phyloP scores from a whole-genome alignment of 768 basidiomycete genomes.

The Tricholoma hemisulphureum region DNA sequence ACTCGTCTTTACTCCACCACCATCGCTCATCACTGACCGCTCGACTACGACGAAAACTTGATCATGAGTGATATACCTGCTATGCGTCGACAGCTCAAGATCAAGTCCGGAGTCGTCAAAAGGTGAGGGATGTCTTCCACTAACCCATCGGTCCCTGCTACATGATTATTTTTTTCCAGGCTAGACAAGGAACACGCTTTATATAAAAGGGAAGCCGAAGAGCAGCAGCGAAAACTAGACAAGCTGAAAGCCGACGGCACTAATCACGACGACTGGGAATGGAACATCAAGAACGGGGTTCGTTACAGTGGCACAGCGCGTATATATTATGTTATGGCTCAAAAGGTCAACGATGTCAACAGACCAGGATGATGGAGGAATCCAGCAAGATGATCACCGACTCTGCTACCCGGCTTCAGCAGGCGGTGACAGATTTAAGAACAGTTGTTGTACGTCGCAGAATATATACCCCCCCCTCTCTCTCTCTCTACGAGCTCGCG shows the following conservation, averaged over 20 bases:
- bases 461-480: no score
- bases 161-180: conserved; percentile 33
- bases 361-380: conserved; percentile 74
- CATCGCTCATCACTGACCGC: conserved; percentile 2
- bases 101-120: conserved; percentile 66
- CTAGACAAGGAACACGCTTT: conserved; percentile 65
- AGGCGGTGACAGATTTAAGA: conserved; percentile 60
- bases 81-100: conserved; percentile 67
- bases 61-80: conserved; percentile 51
- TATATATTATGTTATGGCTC: conserved; percentile 3
- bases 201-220: conserved; percentile 65
- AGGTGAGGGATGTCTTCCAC: conserved; percentile 46
- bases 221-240: conserved; percentile 57
- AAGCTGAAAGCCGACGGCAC: conserved; percentile 57
- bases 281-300: conserved; percentile 77
- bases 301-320: conserved; percentile 25
- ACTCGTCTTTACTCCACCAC: conserved; percentile 3
- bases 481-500: no score
- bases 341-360: conserved; percentile 19
- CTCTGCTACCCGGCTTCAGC: conserved; percentile 57
- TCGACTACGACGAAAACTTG: neutral
- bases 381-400: conserved; percentile 79
- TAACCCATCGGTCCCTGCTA: no score
- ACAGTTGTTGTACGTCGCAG: conserved; percentile 61
- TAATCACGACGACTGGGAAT: conserved; percentile 45